phyloP scores from a whole-genome alignment of 2,329 filamentous ascomycete genomes.

The Fusarium goolgardi region DNA sequence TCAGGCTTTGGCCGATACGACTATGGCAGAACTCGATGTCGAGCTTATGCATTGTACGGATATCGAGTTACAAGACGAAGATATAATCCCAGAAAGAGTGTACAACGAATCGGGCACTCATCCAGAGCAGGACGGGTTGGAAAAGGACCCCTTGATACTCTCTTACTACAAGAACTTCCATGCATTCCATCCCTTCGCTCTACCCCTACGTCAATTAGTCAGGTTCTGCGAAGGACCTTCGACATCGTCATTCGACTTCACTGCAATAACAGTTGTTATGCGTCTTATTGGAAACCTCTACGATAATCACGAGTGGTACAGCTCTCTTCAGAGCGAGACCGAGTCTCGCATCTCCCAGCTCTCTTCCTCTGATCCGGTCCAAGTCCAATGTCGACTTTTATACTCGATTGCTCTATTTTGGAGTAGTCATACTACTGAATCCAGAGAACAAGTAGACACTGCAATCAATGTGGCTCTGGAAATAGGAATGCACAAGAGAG shows the following conservation, averaged over 20 bases:
- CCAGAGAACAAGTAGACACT: constrained; percentile 52
- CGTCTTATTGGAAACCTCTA: constrained; percentile 53
- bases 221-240: constrained; percentile 12
- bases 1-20: rapidly evolving
- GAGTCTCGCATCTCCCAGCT: constrained; percentile 20
- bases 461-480: constrained; percentile 70
- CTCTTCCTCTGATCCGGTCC: constrained; percentile 41
- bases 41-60: background rate
- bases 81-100: no score
- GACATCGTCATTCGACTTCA: constrained; percentile 17
- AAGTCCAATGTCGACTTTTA: constrained; percentile 53
- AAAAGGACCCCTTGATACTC: constrained; percentile 45
- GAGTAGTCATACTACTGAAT: constrained; percentile 42
- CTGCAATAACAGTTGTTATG: constrained; percentile 45
- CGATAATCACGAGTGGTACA: constrained; percentile 34
- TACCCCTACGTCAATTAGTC: constrained; percentile 39
- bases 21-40: background rate
- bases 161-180: constrained; percentile 54
- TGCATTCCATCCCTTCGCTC: constrained; percentile 48
- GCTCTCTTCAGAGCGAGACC: background rate
- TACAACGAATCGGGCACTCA: rapidly evolving
- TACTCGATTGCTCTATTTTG: constrained; percentile 54
- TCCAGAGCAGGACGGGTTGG: background rate
- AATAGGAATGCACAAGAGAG: constrained; percentile 67
- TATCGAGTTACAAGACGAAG: background rate